A percentile compares a stretch with the other conserved stretches of the same genome.
phyloP scores from a whole-genome alignment of 2,329 filamentous ascomycete species.

The Pseudomassariella vexata region DNA sequence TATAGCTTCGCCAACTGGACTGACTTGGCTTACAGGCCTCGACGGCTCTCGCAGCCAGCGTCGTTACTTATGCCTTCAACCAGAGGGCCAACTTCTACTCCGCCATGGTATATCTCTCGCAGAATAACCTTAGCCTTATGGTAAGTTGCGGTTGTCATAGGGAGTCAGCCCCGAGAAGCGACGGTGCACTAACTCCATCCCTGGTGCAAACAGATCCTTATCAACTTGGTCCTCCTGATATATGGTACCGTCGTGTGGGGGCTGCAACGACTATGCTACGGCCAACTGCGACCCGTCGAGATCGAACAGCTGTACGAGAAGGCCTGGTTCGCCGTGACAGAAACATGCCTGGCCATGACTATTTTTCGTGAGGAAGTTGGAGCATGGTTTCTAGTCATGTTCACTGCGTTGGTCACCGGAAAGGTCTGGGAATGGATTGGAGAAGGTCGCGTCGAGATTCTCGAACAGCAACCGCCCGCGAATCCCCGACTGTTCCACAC shows the following conservation, averaged over 20 bases:
- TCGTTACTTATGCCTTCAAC: constrained; percentile 85
- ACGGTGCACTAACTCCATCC: too few relatives aligned
- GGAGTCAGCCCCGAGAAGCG: neutral
- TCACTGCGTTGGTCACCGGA: constrained; percentile 82
- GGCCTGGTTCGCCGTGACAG: constrained; percentile 95
- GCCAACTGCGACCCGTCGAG: constrained; percentile 84
- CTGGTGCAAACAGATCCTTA: constrained; percentile 60
- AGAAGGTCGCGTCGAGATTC: constrained; percentile 85
- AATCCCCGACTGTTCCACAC: constrained; percentile 86
- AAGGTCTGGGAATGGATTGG: constrained; percentile 99
- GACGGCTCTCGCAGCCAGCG: constrained; percentile 73
- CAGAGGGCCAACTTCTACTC: constrained; percentile 98
- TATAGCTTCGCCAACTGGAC: constrained; percentile 6
- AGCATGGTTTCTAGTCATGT: constrained; percentile 94
- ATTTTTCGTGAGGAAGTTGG: constrained; percentile 95
- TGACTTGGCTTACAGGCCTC: constrained; percentile 53
- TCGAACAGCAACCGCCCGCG: constrained; percentile 90
- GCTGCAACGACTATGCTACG: constrained; percentile 85
- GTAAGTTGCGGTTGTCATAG: constrained; percentile 38
- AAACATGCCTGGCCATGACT: constrained; percentile 96
- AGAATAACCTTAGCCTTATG: constrained; percentile 93
- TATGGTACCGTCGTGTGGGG: constrained; percentile 79
- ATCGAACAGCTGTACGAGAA: constrained; percentile 96
- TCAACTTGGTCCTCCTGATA: constrained; percentile 80
- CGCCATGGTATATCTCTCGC: constrained; percentile 90